Percentiles rank a stretch among this genome's conserved stretches.
Conservation (phyloP, 2,329 filamentous ascomycete genomes). For the Pyrenophora tritici-repentis region DNA sequence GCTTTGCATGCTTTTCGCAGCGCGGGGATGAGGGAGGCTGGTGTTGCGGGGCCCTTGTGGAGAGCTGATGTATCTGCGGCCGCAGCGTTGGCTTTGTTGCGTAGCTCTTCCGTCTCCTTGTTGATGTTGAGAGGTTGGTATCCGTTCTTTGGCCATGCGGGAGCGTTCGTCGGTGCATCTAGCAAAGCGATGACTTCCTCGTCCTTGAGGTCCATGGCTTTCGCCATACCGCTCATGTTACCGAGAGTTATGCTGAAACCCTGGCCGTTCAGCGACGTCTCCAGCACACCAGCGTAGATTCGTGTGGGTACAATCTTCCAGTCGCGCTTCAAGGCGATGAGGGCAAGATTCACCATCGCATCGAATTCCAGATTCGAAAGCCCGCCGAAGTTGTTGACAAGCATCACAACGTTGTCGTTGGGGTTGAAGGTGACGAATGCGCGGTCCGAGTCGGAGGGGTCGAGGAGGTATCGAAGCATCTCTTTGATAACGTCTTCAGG, state of each 20-base stretch:
- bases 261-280: slow-evolving; percentile 61
- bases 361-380: slow-evolving; percentile 56
- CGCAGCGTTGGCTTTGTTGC: slow-evolving; percentile 39
- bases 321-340: slow-evolving; percentile 50
- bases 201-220: slow-evolving; percentile 46
- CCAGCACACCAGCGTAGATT: slow-evolving; percentile 56
- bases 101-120: slow-evolving; percentile 32
- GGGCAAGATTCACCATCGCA: slow-evolving; percentile 52
- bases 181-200: slow-evolving; percentile 55
- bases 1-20: slow-evolving; percentile 51
- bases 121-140: slow-evolving; percentile 40
- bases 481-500: slow-evolving; percentile 55
- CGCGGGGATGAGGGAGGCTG: slow-evolving; percentile 47
- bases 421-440: slow-evolving; percentile 56
- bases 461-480: slow-evolving; percentile 56
- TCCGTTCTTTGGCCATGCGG: slow-evolving; percentile 58
- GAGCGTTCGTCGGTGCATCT: slow-evolving; percentile 57
- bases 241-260: slow-evolving; percentile 62
- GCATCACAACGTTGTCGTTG: slow-evolving; percentile 52
- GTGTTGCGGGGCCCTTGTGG: slow-evolving; percentile 45
- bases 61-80: slow-evolving; percentile 20
- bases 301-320: slow-evolving; percentile 57
- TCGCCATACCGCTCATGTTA: slow-evolving; percentile 56
- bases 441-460: slow-evolving; percentile 54
- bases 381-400: slow-evolving; percentile 58